Evolutionary conservation across 2,329 filamentous ascomycete species (phyloP), one percentile per base, ranked within the genome.

Genomic region (Fusarium duplospermum): DNA sequence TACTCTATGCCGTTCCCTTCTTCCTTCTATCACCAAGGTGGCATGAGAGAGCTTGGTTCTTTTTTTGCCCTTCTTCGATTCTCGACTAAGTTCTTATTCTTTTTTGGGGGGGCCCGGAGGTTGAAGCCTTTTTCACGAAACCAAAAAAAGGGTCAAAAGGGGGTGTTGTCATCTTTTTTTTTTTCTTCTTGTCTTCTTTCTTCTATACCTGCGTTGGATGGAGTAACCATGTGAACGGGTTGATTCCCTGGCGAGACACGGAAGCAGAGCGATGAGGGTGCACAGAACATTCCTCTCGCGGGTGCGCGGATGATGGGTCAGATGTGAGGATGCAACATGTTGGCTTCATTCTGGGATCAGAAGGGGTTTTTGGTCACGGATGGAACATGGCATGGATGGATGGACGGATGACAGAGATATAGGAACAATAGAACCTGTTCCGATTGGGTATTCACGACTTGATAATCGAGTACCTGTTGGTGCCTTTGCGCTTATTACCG

Each of bases 121-220:
- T 52, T 59, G 69, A 66, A 69, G 61, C 66, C 69, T 58, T 58
- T 66, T 69, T 70, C 60, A 70, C 45, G 73, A 72, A 71, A 70
- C 57, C 71, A 71, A 71, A 74, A 65, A 66, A 71, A 67, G 42
- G 67, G 59, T 71, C 47, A 52, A 75, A 64, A 69, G 61, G 72
- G 59, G 52, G 66, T 69, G 52, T 72, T 63, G 42, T 73, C 42
- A 31, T 61, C 18, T 54, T 38, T 54, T n/a, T n/a, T 62, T 64
- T 72, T 63, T 57, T 73, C 40, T 69, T 58, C 47, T 69, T 58
- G 35, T 73, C 63, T 62, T 42, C 52, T 68, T 68, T 79, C 76
- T 72, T 79, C 67, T 78, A 78, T 79, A 77, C 72, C 72, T 77
- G 67, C 73, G 75, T 79, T 80, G 78, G 77, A 76, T 78, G 77